These are phyloP conservation scores for Cryphonectria nitschkei DNA, from an alignment of 2,329 filamentous ascomycete species.

Conservation along the genomic window DNA sequence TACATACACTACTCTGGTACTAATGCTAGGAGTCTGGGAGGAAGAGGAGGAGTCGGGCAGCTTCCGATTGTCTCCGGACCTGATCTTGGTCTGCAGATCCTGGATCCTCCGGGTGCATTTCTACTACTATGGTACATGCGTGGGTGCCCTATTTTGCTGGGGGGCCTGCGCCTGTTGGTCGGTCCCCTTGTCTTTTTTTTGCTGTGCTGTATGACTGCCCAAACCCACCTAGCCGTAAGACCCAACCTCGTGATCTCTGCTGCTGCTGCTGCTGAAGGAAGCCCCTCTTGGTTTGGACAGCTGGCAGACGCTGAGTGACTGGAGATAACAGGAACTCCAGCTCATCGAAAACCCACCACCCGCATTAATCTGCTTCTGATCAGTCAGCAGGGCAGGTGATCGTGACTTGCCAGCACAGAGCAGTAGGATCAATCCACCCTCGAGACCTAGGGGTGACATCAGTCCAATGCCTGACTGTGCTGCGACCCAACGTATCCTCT, in stretches of 20 bases:
- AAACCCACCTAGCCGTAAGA: not conserved
- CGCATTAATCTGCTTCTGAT: not conserved
- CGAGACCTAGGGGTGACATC: not conserved
- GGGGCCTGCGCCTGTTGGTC: not conserved
- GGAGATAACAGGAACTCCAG: not conserved
- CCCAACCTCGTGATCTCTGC: not conserved
- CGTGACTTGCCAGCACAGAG: not conserved
- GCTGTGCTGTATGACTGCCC: not conserved
- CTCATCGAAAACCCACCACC: not conserved
- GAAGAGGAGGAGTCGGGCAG: constrained; percentile 7
- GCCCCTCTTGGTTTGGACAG: not conserved
- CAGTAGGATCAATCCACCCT: not conserved
- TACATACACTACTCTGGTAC: not conserved
- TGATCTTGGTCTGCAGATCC: not conserved
- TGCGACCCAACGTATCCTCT: not conserved
- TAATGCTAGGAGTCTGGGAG: not conserved
- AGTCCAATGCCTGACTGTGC: not conserved
- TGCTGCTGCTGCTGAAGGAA: not conserved
- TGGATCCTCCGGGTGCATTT: not conserved
- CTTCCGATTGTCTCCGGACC: constrained; percentile 5
- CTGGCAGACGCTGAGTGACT: not conserved
- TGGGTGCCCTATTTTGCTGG: not conserved
- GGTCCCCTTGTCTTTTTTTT: not conserved
- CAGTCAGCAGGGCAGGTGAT: not conserved
- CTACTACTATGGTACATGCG: too few species aligned